These are phyloP conservation scores for Xylaria sp. DNA, from an alignment of 2,329 filamentous ascomycete genomes.

Conservation along the genomic window DNA sequence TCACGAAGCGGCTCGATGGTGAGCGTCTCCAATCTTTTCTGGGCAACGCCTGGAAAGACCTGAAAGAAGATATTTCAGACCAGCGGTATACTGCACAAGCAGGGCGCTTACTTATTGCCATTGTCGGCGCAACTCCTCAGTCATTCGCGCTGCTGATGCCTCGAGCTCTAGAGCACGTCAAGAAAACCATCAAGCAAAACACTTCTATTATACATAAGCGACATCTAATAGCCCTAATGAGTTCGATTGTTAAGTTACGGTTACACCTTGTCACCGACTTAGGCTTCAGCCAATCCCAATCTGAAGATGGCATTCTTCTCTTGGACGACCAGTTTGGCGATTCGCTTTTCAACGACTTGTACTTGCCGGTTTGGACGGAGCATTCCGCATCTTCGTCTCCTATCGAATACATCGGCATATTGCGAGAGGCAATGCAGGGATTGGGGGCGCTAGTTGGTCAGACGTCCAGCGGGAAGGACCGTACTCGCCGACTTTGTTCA, in stretches of 20 bases:
- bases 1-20: constrained; percentile 59
- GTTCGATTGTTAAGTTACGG: constrained; percentile 57
- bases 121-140: constrained; percentile 60
- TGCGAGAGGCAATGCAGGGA: constrained; percentile 47
- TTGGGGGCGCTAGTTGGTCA: constrained; percentile 47
- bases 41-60: constrained; percentile 62
- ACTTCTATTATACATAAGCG: constrained; percentile 62
- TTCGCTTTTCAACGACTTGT: constrained; percentile 45
- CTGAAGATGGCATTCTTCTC: constrained; percentile 24
- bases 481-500: constrained; percentile 44
- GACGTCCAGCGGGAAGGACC: constrained; percentile 36
- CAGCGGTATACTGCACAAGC: constrained; percentile 63
- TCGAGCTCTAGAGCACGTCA: constrained; percentile 59
- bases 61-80: constrained; percentile 64
- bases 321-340: constrained; percentile 50
- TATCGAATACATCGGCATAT: constrained; percentile 41
- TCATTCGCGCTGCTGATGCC: constrained; percentile 62
- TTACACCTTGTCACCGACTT: constrained; percentile 39
- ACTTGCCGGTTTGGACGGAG: constrained; percentile 46
- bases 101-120: constrained; percentile 63
- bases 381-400: constrained; percentile 31
- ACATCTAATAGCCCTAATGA: constrained; percentile 64
- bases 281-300: constrained; percentile 26
- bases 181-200: constrained; percentile 62
- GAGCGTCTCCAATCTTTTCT: constrained; percentile 60